Conservation (phyloP, 148 eudicot species). For the Gaultheria prostrata region DNA sequence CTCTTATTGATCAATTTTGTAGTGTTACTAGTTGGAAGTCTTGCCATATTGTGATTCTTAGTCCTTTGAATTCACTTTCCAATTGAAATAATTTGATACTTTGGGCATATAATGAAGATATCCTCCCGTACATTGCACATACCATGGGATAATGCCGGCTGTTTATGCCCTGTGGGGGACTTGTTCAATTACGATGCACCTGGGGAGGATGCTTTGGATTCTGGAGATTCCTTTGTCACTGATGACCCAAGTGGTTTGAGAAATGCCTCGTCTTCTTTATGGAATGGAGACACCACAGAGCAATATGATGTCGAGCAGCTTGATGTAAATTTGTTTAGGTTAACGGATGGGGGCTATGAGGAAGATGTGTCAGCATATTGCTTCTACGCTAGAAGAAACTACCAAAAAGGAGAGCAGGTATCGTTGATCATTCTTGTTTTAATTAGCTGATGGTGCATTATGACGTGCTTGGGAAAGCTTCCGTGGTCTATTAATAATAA, state of each 20-base stretch:
- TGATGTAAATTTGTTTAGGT: conserved; percentile 37
- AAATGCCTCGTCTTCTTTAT: conserved; percentile 21
- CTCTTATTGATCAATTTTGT: neutral
- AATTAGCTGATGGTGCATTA: neutral
- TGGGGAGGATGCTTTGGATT: conserved; percentile 50
- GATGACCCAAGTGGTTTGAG: conserved; percentile 20
- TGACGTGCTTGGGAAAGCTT: neutral
- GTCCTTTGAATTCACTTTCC: neutral
- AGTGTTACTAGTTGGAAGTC: neutral
- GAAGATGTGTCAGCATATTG: conserved; percentile 64
- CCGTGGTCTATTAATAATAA: neutral
- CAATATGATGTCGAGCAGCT: conserved; percentile 28
- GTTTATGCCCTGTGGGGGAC: conserved; percentile 97
- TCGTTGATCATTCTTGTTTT: neutral
- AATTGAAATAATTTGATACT: neutral
- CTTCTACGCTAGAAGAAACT: conserved; percentile 75
- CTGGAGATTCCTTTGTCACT: conserved; percentile 17
- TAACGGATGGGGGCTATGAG: conserved; percentile 88
- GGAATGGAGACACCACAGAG: conserved; percentile 27
- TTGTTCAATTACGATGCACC: conserved; percentile 90
- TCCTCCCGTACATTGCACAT: conserved; percentile 92
- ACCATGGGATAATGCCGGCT: conserved; percentile 94
- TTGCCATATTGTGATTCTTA: neutral
- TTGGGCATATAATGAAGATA: conserved; percentile 45
- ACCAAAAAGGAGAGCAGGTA: conserved; percentile 81